Evolutionary conservation across 108 stramenopile species (phyloP), one percentile per base, ranked within the genome.

Genomic region (Parietichytrium sp.): DNA sequence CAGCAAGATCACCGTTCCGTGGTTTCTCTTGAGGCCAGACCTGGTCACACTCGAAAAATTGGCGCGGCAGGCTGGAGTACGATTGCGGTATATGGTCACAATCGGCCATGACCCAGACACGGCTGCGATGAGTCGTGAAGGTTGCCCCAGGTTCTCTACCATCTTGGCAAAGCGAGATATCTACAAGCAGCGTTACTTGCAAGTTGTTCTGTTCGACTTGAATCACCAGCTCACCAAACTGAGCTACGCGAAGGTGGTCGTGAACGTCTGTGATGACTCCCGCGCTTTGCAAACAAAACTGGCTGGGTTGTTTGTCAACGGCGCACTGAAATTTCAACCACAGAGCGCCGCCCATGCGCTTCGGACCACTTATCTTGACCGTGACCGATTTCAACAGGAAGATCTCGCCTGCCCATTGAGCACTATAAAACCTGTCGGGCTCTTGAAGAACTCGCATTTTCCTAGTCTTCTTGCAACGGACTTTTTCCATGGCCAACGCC

Each of bases 191-290:
- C 29, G 36, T 13, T n/a, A 45, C 38, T 25, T 72, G 13, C 61
- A 45, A 33, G 61, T 72, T 12, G 61, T 42, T 6, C 33, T 72
- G 38, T 45, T 33, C 20, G 61, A 72, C 20, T 42, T 72, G 33
- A 72, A 42, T 42, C 61, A 72, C 1, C 61, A 72, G 61, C 61
- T 72, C 29, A 42, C 38, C 61, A 72, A 72, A 25, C 61, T 72
- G 38, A 33, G 3, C 10, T 72, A 72, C 42, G 61, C 61, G 16
- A 42, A 72, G 20, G 61, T 72, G 10, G 45, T 72, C 2, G 61
- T 72, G 38, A 33, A 33, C 10, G 61, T 45, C 10, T 72, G 61
- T 42, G n/a, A n/a, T n/a, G n/a, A n/a, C n/a, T n/a, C n/a, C n/a
- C 61, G 61, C 61, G 33, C 61, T 6, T n/a, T 45, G 20, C 38